These are phyloP conservation scores for Vitellaria paradoxa DNA, from an alignment of 179 eudicot species.

Conservation along the genomic window DNA sequence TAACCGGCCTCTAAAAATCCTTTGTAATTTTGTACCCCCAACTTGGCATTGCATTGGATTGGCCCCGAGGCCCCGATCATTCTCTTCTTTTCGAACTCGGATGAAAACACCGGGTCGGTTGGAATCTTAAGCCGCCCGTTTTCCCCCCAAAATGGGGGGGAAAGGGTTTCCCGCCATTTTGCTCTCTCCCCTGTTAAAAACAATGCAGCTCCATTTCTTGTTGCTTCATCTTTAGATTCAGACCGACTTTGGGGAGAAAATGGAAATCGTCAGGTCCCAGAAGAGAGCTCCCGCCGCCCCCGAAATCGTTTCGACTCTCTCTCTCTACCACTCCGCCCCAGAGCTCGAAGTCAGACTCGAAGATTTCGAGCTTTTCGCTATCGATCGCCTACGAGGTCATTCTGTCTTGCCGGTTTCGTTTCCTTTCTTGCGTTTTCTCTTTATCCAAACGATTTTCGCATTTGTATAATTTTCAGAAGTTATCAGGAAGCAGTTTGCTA, in stretches of 20 bases:
- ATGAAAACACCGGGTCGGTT: too few species aligned
- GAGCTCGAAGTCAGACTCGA: constrained; percentile 74
- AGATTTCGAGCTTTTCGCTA: constrained; percentile 87
- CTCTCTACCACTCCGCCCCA: constrained; percentile 78
- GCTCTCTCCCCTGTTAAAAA: not conserved
- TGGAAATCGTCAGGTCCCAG: constrained; percentile 64
- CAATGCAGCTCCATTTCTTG: not conserved
- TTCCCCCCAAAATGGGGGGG: not conserved
- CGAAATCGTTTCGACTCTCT: constrained; percentile 36
- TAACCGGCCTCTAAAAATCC: too few species aligned
- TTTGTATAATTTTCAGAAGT: not conserved
- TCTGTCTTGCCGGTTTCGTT: not conserved
- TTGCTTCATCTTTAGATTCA: constrained; percentile 7
- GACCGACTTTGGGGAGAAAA: constrained; percentile 14
- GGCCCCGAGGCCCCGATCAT: not conserved
- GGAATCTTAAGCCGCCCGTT: not conserved
- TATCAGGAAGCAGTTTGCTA: not conserved
- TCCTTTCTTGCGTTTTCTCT: constrained; percentile 1
- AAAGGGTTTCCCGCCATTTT: constrained; percentile 15
- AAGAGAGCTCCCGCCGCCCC: constrained; percentile 22
- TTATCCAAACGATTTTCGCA: not conserved
- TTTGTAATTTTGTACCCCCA: too few species aligned
- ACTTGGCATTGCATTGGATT: not conserved
- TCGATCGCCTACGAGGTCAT: constrained; percentile 85
- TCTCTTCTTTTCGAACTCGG: too few species aligned